Evolutionary conservation across 768 basidiomycete species (phyloP), one percentile per base, ranked within the genome.

Genomic region (Rhizopogon vesiculosus): DNA sequence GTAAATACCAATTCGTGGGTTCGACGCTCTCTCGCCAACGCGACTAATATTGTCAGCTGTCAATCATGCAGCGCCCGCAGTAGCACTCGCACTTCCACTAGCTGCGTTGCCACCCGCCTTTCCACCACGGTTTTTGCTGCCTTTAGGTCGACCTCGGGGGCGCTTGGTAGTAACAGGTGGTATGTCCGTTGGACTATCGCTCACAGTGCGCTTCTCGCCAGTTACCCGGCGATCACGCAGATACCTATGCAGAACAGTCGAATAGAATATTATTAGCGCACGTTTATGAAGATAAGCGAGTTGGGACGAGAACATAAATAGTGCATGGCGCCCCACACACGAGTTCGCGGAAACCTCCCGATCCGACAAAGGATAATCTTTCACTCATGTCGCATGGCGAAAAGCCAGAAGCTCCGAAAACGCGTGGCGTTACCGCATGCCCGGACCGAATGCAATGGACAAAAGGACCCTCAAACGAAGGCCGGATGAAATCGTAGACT

Each of bases 141-240:
- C 87, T 62, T 84, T 85, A 35, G 86, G 86, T 8, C 86, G 71
- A 28, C 86, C 86, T 42, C 86, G 73, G 0, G 86, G 83, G 13
- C 85, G 69, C 58, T 86, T 87, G 7, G 66, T 61, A 13, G 67
- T 59, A 1, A 62, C 58, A 39, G 60, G 28, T 5, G 65, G 51
- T 16, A 41, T 73, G 65, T 66, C 77, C 71, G 57, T 58, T 44
- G 48, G 66, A 58, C 58, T 60, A 43, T 61, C 66, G 57, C 58
- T 51, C 31, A 54, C 59, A 48, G 51, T 65, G 38, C 73, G 67
- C 45, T 72, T 74, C 59, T 70, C 66, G 12, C 83, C 84, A 52
- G 76, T 78, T 25, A 85, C 69, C 54, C 85, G 75, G 52, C 86
- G 82, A 63, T 86, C 84, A 53, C 77, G 80, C 51, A 87, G 73